Evolutionary conservation across 495 filamentous ascomycete species (phyloP), one percentile per base, ranked within the genome.

Genomic region (Glonium stellatum): DNA sequence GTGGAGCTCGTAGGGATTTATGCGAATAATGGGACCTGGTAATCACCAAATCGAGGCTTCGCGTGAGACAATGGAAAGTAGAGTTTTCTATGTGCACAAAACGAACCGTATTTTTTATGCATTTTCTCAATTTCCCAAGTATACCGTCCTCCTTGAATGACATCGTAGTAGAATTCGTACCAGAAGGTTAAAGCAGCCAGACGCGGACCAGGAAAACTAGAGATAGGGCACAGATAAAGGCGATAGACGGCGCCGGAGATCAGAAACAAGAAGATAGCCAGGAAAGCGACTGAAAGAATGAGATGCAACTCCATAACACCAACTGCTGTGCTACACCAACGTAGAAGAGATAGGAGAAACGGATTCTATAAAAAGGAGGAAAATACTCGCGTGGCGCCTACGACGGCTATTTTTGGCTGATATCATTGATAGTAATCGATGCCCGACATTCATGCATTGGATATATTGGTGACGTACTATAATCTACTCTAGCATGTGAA

Each of bases 1-100:
- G 51, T 72, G 69, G 19, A 72, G 35, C 55, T 72, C 70, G 39
- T 55, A 57, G 12, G 70, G 70, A 53, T 64, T 70, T 42, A 71
- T 71, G 31, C 70, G 61, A 23, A 72, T 57, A 39, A 71, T 64
- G n/a, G 70, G 70, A 58, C 69, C 69, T 70, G 41, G 18, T 11
- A 55, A 36, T 19, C 18, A 18, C n/a, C 35, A 19, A 22, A 19
- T 31, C 15, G 47, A 13, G 35, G 10, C 8, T 13, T 23, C 3
- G 37, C 4, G 9, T 15, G 49, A 56, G 21, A 25, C 27, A 22
- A 15, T 48, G 48, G 27, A 0, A 19, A 11, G 13, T 8, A 23
- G 47, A 15, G 23, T 34, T 34, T 19, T 18, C 21, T 15, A 15
- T 41, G 15, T 21, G 25, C n/a, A 23, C 5, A 25, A 10, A 15